Evolutionary conservation across 768 basidiomycete species (phyloP), one percentile per base, ranked within the genome.

Genomic region (Porphyrellus cyaneotinctus): DNA sequence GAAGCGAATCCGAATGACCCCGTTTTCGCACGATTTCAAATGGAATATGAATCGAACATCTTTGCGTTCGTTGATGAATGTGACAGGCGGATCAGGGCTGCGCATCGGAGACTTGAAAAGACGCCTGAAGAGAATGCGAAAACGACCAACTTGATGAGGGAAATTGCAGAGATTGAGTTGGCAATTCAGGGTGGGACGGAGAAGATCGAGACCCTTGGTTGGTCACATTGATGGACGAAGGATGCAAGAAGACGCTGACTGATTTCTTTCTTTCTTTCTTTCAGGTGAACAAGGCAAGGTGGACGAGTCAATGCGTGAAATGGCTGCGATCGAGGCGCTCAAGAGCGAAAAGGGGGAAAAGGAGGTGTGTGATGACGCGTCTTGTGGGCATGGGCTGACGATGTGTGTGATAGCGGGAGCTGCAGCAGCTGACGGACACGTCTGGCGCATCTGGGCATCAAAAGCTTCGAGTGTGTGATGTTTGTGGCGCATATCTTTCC

Each of bases 371-470:
- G 41, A 56, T 53, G 32, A 50, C 39, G 39, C 31, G 22, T 44
- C 10, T 38, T 17, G 47, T 6, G 35, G 1, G 37, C n/a, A 50
- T 22, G 26, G 26, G 45, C 26, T 61, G 57, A 53, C 53, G 49
- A 45, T 45, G 51, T 6, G 30, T 41, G 8, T 46, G 54, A 54
- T 55, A 94, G 89, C 87, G 91, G 52, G 97, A 98, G 64, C 77
- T 98, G 41, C 94, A 97, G 72, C 87, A 94, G 70, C 76, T 99
- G 58, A 97, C 95, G 37, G 97, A 99, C 68, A 98, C 93, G 28
- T 95, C 95, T 36, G 97, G 97, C 51, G 97, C 97, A 6, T 97
- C 94, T 51, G 97, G 97, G n/a, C 97, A 99, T 77, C 97, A 99
- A 74, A 98, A 98, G 73, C 77, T 99, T 62, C 87, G 97, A 57